Conservation (phyloP, 306 rosid species). For the Cucurbita argyrosperma region DNA sequence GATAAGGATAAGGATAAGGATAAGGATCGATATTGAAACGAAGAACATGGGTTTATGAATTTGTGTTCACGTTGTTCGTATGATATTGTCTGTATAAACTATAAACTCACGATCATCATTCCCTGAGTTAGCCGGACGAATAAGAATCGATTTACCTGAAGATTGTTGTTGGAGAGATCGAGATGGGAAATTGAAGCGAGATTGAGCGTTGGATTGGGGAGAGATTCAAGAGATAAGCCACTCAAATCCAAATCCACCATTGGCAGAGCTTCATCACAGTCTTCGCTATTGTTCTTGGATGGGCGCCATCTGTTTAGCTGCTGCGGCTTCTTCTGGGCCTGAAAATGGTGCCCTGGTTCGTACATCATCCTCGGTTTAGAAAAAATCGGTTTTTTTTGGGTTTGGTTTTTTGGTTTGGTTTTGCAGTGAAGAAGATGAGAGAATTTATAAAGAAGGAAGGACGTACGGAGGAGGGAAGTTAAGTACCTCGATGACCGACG, state of each 20-base stretch:
- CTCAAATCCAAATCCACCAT: constrained; percentile 48
- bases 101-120: too few relatives aligned
- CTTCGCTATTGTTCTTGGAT: background rate
- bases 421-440: background rate
- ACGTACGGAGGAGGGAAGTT: constrained; percentile 18
- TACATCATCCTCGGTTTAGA: background rate
- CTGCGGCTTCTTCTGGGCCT: background rate
- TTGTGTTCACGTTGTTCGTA: too few relatives aligned
- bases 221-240: constrained; percentile 56
- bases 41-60: too few relatives aligned
- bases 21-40: background rate
- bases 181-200: constrained; percentile 46
- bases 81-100: too few relatives aligned
- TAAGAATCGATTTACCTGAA: constrained; percentile 31
- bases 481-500: background rate
- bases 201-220: constrained; percentile 59
- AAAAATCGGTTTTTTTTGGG: background rate
- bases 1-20: background rate
- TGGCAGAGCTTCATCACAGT: constrained; percentile 10
- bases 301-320: background rate
- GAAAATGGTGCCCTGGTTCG: background rate
- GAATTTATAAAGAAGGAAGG: background rate
- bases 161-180: constrained; percentile 82
- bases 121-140: too few relatives aligned
- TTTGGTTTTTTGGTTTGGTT: background rate